These are phyloP conservation scores for Juncus effusus DNA, from an alignment of 176 grass and related monocot species.

Conservation along the genomic window DNA sequence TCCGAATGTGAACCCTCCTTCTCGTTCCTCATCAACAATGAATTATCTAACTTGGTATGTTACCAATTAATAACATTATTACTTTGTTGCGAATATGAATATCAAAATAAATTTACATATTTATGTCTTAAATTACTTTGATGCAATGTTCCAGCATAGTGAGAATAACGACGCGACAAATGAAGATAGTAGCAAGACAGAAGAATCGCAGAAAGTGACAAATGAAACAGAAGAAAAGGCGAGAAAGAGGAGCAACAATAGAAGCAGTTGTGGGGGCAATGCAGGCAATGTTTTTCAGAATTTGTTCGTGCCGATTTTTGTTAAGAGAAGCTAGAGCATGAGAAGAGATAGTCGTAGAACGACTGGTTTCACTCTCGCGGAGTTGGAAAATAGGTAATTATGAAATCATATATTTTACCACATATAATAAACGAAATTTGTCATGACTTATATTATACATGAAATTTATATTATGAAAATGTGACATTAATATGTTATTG, in stretches of 20 bases:
- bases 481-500: not conserved
- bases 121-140: too few relatives aligned
- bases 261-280: not conserved
- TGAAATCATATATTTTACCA: not conserved
- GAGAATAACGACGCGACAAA: too few relatives aligned
- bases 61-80: too few relatives aligned
- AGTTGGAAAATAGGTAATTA: conserved; percentile 29
- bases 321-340: conserved; percentile 6
- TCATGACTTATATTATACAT: too few relatives aligned
- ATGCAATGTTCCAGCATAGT: too few relatives aligned
- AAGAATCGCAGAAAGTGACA: too few relatives aligned
- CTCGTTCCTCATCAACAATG: too few relatives aligned
- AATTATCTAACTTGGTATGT: not conserved
- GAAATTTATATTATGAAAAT: not conserved
- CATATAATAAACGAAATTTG: not conserved
- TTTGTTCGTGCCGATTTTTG: conserved; percentile 18
- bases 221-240: too few relatives aligned
- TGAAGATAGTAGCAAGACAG: not conserved
- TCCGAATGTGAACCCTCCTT: conserved; percentile 33
- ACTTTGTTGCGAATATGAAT: too few relatives aligned
- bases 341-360: too few relatives aligned
- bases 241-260: too few relatives aligned
- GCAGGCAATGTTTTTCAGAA: conserved; percentile 25
- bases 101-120: too few relatives aligned
- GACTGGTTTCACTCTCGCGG: not conserved